Conservation (phyloP, 2,329 filamentous ascomycete species). For the Pseudogymnoascus sp. region DNA sequence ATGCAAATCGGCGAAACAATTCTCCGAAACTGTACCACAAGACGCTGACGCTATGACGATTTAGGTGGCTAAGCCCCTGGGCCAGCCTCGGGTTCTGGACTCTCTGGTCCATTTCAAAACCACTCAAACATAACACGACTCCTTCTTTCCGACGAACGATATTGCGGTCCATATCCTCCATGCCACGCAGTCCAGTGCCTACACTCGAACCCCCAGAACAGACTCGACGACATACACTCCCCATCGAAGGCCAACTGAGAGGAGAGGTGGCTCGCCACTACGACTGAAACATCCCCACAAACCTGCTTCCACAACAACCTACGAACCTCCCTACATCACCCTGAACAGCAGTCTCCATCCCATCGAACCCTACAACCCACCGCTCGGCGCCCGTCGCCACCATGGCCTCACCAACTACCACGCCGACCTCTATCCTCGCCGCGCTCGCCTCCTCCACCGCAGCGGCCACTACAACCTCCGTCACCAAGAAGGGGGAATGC, state of each 20-base stretch:
- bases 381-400: background rate
- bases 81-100: background rate
- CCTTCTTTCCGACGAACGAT: background rate
- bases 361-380: background rate
- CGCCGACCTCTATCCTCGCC: slow-evolving; percentile 18
- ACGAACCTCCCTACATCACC: background rate
- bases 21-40: background rate
- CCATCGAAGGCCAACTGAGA: background rate
- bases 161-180: background rate
- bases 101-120: background rate
- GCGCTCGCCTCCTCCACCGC: slow-evolving; percentile 26
- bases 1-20: background rate
- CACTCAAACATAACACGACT: slow-evolving; percentile 2
- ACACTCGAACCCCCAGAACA: background rate
- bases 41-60: background rate
- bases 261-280: slow-evolving; percentile 5
- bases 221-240: background rate
- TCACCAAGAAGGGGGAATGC: slow-evolving; percentile 59
- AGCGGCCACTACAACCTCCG: slow-evolving; percentile 24
- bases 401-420: slow-evolving; percentile 20
- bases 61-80: background rate
- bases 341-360: background rate
- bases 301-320: background rate
- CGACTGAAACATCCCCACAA: background rate
- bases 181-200: background rate